Conservation (phyloP, 1,139 yeast genomes). For the Geotrichum citri-aurantii region DNA sequence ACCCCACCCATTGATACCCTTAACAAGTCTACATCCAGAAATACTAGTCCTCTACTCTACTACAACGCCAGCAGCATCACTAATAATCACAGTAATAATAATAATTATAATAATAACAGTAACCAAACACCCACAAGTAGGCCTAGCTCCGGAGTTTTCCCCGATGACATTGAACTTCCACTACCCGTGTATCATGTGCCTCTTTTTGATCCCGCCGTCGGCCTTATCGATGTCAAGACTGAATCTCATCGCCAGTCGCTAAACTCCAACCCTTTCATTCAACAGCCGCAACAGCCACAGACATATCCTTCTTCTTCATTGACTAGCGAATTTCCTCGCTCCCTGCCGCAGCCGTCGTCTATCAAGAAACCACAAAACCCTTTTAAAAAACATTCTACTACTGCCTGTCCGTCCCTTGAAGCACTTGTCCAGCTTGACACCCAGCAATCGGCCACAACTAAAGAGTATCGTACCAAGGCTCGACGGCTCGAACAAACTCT, state of each 20-base stretch:
- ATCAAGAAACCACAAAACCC: background rate
- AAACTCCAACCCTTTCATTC: background rate
- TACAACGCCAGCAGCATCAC: background rate
- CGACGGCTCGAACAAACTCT: constrained; percentile 23
- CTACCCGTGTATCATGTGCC: background rate
- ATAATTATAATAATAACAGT: background rate
- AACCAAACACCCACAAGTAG: background rate
- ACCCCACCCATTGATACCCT: background rate
- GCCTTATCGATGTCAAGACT: background rate
- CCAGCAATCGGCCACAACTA: constrained; percentile 18
- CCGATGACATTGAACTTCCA: background rate
- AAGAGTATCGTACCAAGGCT: constrained; percentile 19
- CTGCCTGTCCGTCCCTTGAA: constrained; percentile 18
- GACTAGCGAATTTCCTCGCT: background rate
- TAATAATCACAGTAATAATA: background rate
- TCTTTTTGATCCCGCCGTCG: background rate
- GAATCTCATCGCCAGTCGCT: background rate
- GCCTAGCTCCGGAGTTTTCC: background rate
- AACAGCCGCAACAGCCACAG: background rate
- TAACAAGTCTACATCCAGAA: background rate
- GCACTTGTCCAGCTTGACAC: constrained; percentile 24
- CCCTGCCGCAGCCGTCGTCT: background rate
- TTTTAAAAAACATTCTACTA: background rate
- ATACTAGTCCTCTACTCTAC: background rate
- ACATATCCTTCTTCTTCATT: background rate